Conservation (phyloP, 176 grass and related monocot species). For the Carex kokanica region DNA sequence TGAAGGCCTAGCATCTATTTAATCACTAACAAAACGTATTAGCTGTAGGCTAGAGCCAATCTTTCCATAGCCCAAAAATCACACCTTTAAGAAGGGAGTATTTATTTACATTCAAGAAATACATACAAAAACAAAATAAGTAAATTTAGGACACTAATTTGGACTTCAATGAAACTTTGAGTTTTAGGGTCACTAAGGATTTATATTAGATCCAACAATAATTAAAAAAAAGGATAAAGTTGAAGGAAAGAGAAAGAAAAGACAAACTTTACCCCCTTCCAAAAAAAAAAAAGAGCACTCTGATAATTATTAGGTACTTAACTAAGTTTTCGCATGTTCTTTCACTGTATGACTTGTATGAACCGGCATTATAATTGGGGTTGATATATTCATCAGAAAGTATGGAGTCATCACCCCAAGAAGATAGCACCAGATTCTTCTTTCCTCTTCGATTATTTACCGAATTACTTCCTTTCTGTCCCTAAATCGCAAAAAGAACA, state of each 20-base stretch:
- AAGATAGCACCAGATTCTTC: constrained; percentile 90
- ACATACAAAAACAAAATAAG: neutral
- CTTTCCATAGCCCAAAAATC: neutral
- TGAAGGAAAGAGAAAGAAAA: neutral
- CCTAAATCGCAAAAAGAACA: constrained; percentile 37
- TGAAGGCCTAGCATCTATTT: neutral
- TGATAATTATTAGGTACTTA: constrained; percentile 24
- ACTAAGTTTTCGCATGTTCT: constrained; percentile 88
- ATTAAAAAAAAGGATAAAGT: neutral
- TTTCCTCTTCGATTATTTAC: constrained; percentile 90
- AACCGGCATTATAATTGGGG: constrained; percentile 65
- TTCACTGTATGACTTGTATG: constrained; percentile 71
- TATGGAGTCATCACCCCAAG: constrained; percentile 85
- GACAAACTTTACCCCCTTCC: neutral
- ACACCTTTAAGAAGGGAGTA: neutral
- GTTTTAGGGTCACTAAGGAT: neutral
- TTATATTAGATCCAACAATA: neutral
- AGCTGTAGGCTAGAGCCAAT: neutral
- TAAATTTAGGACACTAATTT: neutral
- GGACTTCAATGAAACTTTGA: neutral
- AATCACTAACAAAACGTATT: neutral
- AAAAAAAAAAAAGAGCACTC: neutral
- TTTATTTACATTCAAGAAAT: neutral
- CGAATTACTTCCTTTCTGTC: constrained; percentile 63
- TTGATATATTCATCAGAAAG: constrained; percentile 95